These are phyloP conservation scores for Tetrahymena thermophila DNA, from an alignment of 73 alveolate genomes.

Conservation along the genomic window DNA sequence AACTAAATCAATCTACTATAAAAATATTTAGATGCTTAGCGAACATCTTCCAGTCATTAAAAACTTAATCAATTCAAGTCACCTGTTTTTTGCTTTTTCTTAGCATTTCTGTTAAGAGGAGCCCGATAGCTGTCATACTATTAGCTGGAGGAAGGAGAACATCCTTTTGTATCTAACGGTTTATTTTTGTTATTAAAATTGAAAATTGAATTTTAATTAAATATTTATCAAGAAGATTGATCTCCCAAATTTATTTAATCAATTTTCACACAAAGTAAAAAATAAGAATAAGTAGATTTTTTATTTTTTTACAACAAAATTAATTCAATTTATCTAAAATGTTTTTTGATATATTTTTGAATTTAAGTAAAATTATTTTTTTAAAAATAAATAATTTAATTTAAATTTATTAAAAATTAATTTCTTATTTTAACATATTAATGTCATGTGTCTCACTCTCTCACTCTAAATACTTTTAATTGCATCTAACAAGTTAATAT, in stretches of 20 bases:
- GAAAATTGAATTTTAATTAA: neutral
- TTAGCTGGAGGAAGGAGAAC: constrained; percentile 3
- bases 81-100: neutral
- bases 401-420: too few species aligned
- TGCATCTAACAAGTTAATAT: too few species aligned
- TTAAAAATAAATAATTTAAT: too few species aligned
- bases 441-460: too few species aligned
- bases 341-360: too few species aligned
- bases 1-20: neutral
- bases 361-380: too few species aligned
- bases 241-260: neutral
- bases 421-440: too few species aligned
- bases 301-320: too few species aligned
- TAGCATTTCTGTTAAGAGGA: neutral
- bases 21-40: neutral
- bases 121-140: neutral
- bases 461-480: too few species aligned
- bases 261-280: too few species aligned
- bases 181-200: neutral
- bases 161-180: neutral
- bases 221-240: neutral
- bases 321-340: too few species aligned
- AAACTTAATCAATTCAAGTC: neutral
- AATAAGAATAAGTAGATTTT: too few species aligned
- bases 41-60: neutral